phyloP scores from a whole-genome alignment of 805 yeast species.

The Saccharomyces jurei region DNA sequence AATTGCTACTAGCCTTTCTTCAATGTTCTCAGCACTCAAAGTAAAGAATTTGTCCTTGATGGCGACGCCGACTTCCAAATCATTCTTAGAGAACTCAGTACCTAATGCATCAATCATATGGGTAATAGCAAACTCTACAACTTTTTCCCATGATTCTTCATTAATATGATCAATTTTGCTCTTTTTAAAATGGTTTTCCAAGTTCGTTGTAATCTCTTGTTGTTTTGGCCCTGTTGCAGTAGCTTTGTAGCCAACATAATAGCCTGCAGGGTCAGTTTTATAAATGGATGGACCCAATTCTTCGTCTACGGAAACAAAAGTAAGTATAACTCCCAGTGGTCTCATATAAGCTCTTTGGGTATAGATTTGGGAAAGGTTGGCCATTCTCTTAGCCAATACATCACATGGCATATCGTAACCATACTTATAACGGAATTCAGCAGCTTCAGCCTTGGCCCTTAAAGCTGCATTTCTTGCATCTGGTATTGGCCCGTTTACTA shows the following conservation, averaged over 20 bases:
- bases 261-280: slow-evolving; percentile 97
- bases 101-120: slow-evolving; percentile 81
- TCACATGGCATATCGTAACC: slow-evolving; percentile 97
- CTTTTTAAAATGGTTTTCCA: slow-evolving; percentile 84
- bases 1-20: slow-evolving; percentile 84
- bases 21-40: slow-evolving; percentile 80
- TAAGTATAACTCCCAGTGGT: slow-evolving; percentile 90
- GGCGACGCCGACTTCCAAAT: slow-evolving; percentile 89
- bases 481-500: slow-evolving; percentile 91
- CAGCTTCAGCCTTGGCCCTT: slow-evolving; percentile 91
- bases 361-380: slow-evolving; percentile 88
- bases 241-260: slow-evolving; percentile 83
- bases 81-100: slow-evolving; percentile 89
- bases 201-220: slow-evolving; percentile 83
- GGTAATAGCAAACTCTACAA: slow-evolving; percentile 82
- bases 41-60: slow-evolving; percentile 60
- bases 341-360: slow-evolving; percentile 98
- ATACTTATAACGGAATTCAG: slow-evolving; percentile 86
- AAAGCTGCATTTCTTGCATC: slow-evolving; percentile 87
- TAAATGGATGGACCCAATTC: slow-evolving; percentile 81
- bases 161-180: slow-evolving; percentile 29
- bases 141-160: slow-evolving; percentile 75
- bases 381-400: slow-evolving; percentile 87
- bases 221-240: slow-evolving; percentile 95
- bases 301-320: slow-evolving; percentile 82